phyloP scores from a whole-genome alignment of 306 rosid species.

The Carpinus fangiana region DNA sequence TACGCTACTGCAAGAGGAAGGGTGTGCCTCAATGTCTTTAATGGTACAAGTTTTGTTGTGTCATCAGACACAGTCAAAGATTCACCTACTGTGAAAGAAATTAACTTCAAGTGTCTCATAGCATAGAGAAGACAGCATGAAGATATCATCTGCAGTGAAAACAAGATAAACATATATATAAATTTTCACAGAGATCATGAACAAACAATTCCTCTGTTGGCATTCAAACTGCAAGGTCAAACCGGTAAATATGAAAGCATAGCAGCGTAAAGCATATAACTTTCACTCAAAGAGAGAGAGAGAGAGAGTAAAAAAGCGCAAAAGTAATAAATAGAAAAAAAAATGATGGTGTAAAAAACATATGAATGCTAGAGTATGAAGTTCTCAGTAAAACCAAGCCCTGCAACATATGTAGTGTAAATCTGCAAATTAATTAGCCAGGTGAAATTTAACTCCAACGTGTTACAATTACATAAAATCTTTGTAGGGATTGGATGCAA shows the following conservation, averaged over 20 bases:
- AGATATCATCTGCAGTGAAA: constrained; percentile 69
- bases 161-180: constrained; percentile 9
- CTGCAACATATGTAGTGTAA: neutral
- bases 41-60: constrained; percentile 54
- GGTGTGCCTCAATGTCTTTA: constrained; percentile 76
- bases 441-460: neutral
- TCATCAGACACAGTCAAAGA: constrained; percentile 51
- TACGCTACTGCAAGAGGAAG: constrained; percentile 84
- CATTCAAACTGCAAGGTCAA: constrained; percentile 25
- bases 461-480: neutral
- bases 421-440: neutral
- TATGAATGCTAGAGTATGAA: neutral
- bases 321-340: neutral
- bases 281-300: neutral
- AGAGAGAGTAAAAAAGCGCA: neutral
- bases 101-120: constrained; percentile 69
- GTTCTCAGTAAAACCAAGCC: neutral
- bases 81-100: constrained; percentile 67
- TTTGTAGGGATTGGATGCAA: neutral
- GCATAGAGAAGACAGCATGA: constrained; percentile 72
- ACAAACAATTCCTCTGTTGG: neutral
- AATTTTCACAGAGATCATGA: constrained; percentile 14
- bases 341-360: neutral
- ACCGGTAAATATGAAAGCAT: neutral
- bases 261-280: neutral